These are phyloP conservation scores for Xylaria flabelliformis DNA, from an alignment of 495 filamentous ascomycete species.

Conservation along the genomic window DNA sequence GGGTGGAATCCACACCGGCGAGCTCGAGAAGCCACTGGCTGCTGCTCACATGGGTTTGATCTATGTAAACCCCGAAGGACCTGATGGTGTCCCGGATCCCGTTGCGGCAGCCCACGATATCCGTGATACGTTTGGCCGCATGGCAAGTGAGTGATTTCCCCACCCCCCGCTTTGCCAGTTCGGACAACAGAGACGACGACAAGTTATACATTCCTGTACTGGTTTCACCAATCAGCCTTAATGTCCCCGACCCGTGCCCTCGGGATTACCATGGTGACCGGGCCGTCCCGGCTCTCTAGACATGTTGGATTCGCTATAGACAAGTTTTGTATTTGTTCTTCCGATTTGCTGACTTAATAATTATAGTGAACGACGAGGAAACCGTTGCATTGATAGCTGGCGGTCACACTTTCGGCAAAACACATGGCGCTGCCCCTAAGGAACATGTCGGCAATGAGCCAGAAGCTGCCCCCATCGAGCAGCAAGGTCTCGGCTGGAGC, in stretches of 20 bases:
- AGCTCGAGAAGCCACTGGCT: conserved; percentile 67
- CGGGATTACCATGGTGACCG: neutral
- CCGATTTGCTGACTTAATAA: neutral
- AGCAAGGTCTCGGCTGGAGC: conserved; percentile 72
- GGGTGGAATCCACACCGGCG: conserved; percentile 61
- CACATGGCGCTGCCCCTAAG: conserved; percentile 68
- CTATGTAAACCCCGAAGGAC: conserved; percentile 79
- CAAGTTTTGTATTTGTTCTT: neutral
- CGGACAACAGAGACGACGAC: neutral
- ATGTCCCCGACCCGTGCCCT: neutral
- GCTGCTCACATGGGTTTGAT: conserved; percentile 76
- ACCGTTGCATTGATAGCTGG: conserved; percentile 77
- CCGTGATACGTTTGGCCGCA: conserved; percentile 72
- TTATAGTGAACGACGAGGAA: conserved; percentile 70
- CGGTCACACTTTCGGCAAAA: conserved; percentile 78
- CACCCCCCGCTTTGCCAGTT: neutral
- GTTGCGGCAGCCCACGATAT: conserved; percentile 71
- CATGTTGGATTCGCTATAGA: neutral
- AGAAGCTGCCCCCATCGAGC: conserved; percentile 64
- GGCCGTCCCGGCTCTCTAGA: neutral
- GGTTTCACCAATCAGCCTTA: neutral
- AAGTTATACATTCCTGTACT: neutral
- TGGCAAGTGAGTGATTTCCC: conserved; percentile 57
- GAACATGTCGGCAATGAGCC: conserved; percentile 68
- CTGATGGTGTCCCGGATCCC: conserved; percentile 71